A percentile compares a stretch with the other conserved stretches of the same genome.
Evolutionary conservation across 805 yeast genomes (phyloP).

Genomic region (Metschnikowia colocasiae): DNA sequence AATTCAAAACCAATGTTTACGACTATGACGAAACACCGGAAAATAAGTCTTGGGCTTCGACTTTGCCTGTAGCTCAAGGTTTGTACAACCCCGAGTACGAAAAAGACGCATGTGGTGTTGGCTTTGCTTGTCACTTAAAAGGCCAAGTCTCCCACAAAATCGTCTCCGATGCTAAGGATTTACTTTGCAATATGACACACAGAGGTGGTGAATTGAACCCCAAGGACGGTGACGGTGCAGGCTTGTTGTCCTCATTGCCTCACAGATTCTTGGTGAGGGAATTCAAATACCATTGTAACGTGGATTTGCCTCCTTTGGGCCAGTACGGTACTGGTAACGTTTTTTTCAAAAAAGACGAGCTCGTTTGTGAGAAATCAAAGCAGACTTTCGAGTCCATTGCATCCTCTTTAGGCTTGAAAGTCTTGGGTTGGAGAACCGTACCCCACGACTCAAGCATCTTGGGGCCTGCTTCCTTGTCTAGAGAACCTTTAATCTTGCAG

Average conservation of each 20-base stretch:
- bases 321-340: constrained; percentile 95
- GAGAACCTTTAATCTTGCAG: constrained; percentile 89
- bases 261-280: constrained; percentile 84
- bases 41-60: constrained; percentile 88
- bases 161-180: constrained; percentile 80
- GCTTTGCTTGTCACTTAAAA: constrained; percentile 92
- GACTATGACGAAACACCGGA: constrained; percentile 70
- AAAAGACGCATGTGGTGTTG: constrained; percentile 98
- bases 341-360: constrained; percentile 83
- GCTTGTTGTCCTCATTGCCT: constrained; percentile 89
- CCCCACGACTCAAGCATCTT: constrained; percentile 92
- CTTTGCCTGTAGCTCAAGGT: constrained; percentile 83
- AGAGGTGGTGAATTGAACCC: constrained; percentile 99
- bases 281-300: constrained; percentile 64
- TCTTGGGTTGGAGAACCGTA: constrained; percentile 91
- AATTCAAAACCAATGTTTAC: constrained; percentile 44
- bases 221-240: constrained; percentile 98
- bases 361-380: constrained; percentile 65
- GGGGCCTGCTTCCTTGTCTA: constrained; percentile 90
- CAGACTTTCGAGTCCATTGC: constrained; percentile 82
- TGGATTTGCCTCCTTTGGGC: constrained; percentile 70
- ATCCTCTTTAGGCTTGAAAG: constrained; percentile 65
- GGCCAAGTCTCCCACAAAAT: constrained; percentile 86
- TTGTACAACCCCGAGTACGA: constrained; percentile 91
- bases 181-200: constrained; percentile 96